phyloP scores from a whole-genome alignment of 2,329 filamentous ascomycete genomes.

The Neocatenulostroma microsporum region DNA sequence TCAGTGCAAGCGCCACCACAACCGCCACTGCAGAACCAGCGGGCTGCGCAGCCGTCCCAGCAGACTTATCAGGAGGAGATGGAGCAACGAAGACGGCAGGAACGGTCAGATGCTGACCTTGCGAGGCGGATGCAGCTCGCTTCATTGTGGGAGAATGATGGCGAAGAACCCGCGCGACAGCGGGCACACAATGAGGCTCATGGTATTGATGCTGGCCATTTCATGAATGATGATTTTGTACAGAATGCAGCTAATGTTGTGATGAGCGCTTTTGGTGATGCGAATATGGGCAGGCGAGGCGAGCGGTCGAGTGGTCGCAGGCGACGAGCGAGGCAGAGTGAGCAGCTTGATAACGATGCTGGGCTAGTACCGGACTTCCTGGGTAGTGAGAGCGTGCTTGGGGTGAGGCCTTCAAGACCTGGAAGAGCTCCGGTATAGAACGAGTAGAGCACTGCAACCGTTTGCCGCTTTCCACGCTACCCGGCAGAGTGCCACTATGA shows the following conservation, averaged over 20 bases:
- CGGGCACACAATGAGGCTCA: conserved; percentile 21
- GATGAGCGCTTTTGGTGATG: conserved; percentile 27
- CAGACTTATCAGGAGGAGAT: conserved; percentile 31
- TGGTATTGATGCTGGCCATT: conserved; percentile 46
- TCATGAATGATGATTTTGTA: conserved; percentile 55
- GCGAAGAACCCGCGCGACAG: conserved; percentile 29
- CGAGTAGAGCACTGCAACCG: too few species aligned
- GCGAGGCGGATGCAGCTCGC: conserved; percentile 47
- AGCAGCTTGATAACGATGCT: conserved; percentile 13
- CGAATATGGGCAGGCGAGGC: conserved; percentile 24
- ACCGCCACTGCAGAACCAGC: conserved; percentile 19
- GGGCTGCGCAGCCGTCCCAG: conserved; percentile 22
- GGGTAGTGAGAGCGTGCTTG: conserved; percentile 29
- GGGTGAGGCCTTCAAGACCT: conserved; percentile 5
- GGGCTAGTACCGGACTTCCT: conserved; percentile 28
- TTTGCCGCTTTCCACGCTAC: too few species aligned
- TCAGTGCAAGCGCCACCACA: conserved; percentile 12
- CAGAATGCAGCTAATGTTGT: conserved; percentile 25
- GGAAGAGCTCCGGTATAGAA: not conserved
- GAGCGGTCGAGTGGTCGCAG: conserved; percentile 25
- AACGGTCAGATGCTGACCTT: conserved; percentile 42
- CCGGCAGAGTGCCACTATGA: too few species aligned
- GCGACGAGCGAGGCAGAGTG: conserved; percentile 13
- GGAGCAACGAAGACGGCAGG: conserved; percentile 35
- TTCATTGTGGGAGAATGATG: conserved; percentile 25